These are phyloP conservation scores for Chaetomiaceae sp. DNA, from an alignment of 2,329 filamentous ascomycete genomes.

Conservation along the genomic window DNA sequence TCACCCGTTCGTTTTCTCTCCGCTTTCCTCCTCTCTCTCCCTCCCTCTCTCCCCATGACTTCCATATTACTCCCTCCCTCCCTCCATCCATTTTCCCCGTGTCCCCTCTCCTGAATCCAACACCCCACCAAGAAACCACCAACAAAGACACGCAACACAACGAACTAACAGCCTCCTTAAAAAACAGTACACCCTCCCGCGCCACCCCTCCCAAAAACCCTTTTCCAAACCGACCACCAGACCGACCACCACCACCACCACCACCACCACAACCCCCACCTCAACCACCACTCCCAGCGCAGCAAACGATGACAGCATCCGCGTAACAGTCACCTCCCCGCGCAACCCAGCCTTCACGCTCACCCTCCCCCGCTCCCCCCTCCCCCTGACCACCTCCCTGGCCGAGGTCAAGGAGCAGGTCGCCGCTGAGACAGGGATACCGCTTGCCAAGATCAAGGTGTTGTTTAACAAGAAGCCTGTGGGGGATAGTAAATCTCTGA, in stretches of 20 bases:
- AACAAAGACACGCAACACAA: background rate
- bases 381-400: constrained; percentile 62
- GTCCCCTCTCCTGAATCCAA: too few relatives aligned
- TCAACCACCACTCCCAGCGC: background rate
- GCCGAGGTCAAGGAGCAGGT: constrained; percentile 73
- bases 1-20: constrained; percentile 63
- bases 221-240: constrained; percentile 18
- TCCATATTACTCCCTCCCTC: background rate
- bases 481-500: constrained; percentile 68
- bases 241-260: background rate
- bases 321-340: constrained; percentile 40
- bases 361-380: constrained; percentile 59
- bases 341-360: constrained; percentile 67
- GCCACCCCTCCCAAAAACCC: constrained; percentile 12
- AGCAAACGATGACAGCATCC: background rate
- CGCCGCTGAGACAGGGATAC: constrained; percentile 55
- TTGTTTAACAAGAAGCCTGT: constrained; percentile 85
- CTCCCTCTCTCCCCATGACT: background rate
- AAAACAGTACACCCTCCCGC: constrained; percentile 23
- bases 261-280: background rate
- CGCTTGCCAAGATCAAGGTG: constrained; percentile 77
- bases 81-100: background rate
- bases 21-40: constrained; percentile 5
- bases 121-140: background rate
- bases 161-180: background rate